Conservation (phyloP, 345 rosid genomes). For the Corchorus olitorius region DNA sequence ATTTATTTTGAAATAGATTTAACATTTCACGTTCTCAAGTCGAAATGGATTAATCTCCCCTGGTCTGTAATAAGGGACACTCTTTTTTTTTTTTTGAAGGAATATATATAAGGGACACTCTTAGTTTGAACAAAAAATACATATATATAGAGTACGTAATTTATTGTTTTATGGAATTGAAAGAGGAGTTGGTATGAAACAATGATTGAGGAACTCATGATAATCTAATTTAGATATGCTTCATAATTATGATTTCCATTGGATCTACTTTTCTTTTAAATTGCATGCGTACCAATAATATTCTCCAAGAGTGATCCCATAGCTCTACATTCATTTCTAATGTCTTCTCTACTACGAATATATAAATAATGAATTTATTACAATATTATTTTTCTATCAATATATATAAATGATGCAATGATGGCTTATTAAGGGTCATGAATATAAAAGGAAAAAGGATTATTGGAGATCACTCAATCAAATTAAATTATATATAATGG, state of each 20-base stretch:
- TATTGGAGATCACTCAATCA: neutral
- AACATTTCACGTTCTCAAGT: too few species aligned
- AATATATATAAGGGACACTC: too few species aligned
- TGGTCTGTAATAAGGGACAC: too few species aligned
- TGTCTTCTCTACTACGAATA: neutral
- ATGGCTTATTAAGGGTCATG: conserved; percentile 2
- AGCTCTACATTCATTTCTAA: neutral
- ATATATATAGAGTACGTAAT: too few species aligned
- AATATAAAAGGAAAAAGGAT: neutral
- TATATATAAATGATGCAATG: neutral
- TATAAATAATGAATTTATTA: neutral
- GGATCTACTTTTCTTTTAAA: neutral
- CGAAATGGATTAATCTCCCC: too few species aligned
- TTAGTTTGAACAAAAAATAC: too few species aligned
- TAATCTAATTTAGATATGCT: conserved; percentile 4
- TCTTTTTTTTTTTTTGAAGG: too few species aligned
- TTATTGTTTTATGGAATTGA: neutral
- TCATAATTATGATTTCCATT: neutral
- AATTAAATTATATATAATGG: neutral
- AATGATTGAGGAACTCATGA: conserved; percentile 7
- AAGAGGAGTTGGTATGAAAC: neutral
- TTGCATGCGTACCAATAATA: neutral
- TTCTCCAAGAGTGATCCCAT: neutral
- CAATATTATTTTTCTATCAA: neutral
- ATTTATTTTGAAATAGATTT: too few species aligned